Evolutionary conservation across 2,329 filamentous ascomycete species (phyloP), one percentile per base, ranked within the genome.

Genomic region (Fusarium austroafricanum): DNA sequence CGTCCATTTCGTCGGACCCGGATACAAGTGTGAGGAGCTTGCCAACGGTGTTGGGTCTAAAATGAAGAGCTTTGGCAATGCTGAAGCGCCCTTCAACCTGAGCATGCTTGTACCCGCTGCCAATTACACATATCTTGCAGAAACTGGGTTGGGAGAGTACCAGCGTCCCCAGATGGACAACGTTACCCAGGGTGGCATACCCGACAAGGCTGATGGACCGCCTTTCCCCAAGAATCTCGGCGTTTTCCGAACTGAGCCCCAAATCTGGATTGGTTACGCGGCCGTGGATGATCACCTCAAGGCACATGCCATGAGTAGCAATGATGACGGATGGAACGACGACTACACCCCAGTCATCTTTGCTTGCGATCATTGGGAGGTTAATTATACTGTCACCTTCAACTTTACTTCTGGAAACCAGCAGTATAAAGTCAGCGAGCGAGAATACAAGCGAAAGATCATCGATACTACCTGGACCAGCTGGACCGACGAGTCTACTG

Each of bases 331-430:
- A 4, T 73, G 71, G 70, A 28, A 64, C 2, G 45, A 66, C 2
- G 70, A 62, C 1, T 73, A 64, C 14, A 70, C 58, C 1, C 53
- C 68, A 0, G 26, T 57, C 0, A 55, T 71, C 4, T 64, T 73
- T 33, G 71, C 63, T 4, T 73, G 71, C 6, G 70, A 73, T 10
- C 70, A 73, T 12, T 73, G 61, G 28, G 71, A 73, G 28, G 63
- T 64, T 2, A 68, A 68, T 1, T 71, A 73, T 3, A 71, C 66
- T 0, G 70, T 70, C 2, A 61, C 45, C 0, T 45, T 73, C 23
- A 64, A 65, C 21, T 73, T 64, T 5, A 70, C 71, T 0, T 35
- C 58, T 0, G 71, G 70, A 0, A 29, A 70, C 1, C 66, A 73
- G 20, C 64, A 38, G 0, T 68, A 73, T 20, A 21, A 68, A 5